phyloP scores from a whole-genome alignment of 1,284 basidiomycete species.

The Athelia psychrophila region DNA sequence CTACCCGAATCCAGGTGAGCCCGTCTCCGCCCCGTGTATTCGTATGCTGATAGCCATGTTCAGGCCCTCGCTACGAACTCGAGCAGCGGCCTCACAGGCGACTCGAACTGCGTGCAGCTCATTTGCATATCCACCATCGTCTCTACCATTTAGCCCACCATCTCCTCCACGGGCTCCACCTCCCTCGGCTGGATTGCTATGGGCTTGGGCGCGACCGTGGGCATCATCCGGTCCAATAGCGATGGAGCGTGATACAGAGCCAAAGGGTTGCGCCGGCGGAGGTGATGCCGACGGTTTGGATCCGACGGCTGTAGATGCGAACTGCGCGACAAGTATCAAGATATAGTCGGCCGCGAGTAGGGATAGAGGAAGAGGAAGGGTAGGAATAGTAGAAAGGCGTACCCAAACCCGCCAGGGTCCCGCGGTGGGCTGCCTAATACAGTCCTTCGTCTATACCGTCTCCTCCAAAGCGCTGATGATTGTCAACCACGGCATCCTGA shows the following conservation, averaged over 20 bases:
- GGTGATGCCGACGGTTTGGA: constrained; percentile 46
- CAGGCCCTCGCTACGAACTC: too few species aligned
- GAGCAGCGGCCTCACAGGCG: too few species aligned
- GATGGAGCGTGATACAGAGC: constrained; percentile 53
- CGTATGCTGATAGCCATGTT: too few species aligned
- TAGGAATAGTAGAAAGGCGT: too few species aligned
- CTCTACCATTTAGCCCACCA: too few species aligned
- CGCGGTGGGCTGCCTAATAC: constrained; percentile 33
- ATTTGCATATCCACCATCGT: constrained; percentile 44
- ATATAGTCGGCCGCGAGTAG: constrained; percentile 25
- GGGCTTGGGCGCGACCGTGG: constrained; percentile 59
- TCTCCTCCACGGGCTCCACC: constrained; percentile 29
- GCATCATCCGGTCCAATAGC: constrained; percentile 62
- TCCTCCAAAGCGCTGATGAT: constrained; percentile 37
- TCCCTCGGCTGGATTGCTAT: constrained; percentile 55
- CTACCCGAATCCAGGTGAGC: too few species aligned
- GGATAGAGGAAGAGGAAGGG: too few species aligned
- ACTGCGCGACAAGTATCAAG: constrained; percentile 33
- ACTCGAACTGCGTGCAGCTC: too few species aligned
- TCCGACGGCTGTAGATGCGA: constrained; percentile 46
- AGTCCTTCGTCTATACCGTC: constrained; percentile 44
- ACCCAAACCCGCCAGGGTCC: not conserved
- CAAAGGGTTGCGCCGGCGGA: constrained; percentile 48
- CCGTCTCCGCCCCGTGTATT: too few species aligned
- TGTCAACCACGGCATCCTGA: constrained; percentile 52